These are phyloP conservation scores for Talaromyces ruber DNA, from an alignment of 495 filamentous ascomycete species.

Conservation along the genomic window DNA sequence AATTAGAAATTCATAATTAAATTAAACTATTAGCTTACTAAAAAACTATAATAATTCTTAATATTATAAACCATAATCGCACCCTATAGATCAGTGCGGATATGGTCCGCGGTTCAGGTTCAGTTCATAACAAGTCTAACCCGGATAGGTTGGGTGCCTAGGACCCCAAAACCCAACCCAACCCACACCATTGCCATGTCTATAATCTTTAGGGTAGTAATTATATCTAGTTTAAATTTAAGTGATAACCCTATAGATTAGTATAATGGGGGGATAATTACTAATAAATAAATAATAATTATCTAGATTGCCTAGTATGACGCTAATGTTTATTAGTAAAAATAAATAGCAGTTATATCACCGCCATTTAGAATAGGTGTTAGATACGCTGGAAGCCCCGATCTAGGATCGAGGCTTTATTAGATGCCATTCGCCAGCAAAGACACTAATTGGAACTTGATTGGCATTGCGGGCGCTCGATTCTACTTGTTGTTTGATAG, in stretches of 20 bases:
- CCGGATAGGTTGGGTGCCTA: too few species aligned
- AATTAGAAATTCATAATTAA: background rate
- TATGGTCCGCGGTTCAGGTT: background rate
- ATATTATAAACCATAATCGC: background rate
- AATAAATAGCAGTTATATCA: too few species aligned
- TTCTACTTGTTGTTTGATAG: background rate
- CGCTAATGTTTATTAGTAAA: too few species aligned
- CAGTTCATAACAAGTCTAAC: background rate
- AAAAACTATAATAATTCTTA: background rate
- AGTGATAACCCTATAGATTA: too few species aligned
- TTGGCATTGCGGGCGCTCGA: background rate
- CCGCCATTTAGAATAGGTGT: too few species aligned
- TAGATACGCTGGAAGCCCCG: background rate
- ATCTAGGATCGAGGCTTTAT: background rate
- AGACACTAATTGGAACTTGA: background rate
- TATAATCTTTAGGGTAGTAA: too few species aligned
- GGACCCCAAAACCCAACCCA: too few species aligned
- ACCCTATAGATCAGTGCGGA: background rate
- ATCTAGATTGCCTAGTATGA: too few species aligned
- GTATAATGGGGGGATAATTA: too few species aligned
- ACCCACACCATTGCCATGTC: too few species aligned
- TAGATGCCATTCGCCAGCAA: background rate
- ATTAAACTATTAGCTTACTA: background rate
- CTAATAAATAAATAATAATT: too few species aligned
- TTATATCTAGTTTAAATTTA: too few species aligned